These are phyloP conservation scores for Kalmusia sp. DNA, from an alignment of 2,329 filamentous ascomycete genomes.

Conservation along the genomic window DNA sequence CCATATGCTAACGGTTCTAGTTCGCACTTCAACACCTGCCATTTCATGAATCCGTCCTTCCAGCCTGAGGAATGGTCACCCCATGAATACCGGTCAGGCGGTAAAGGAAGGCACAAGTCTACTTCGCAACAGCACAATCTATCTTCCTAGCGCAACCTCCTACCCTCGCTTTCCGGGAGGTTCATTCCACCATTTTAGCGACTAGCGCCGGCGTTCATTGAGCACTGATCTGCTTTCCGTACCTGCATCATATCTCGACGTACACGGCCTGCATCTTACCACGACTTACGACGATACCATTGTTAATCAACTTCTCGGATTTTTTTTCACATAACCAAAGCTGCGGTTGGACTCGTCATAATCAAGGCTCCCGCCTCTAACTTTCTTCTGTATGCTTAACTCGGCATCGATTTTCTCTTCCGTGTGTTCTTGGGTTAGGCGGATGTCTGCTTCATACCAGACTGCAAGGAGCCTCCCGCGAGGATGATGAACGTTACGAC, in stretches of 20 bases:
- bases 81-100: constrained; percentile 53
- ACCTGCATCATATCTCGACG: constrained; percentile 35
- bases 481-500: constrained; percentile 46
- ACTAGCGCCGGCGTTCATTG: constrained; percentile 46
- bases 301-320: constrained; percentile 42
- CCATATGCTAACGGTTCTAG: constrained; percentile 37
- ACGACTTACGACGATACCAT: constrained; percentile 45
- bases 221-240: constrained; percentile 33
- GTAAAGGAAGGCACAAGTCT: constrained; percentile 47
- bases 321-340: constrained; percentile 41
- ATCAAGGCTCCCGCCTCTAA: constrained; percentile 8
- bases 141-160: constrained; percentile 19
- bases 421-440: constrained; percentile 23
- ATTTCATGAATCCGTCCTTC: constrained; percentile 61
- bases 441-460: constrained; percentile 31
- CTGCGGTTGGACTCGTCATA: constrained; percentile 24
- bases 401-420: constrained; percentile 26
- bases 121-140: constrained; percentile 35
- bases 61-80: constrained; percentile 61
- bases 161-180: constrained; percentile 33
- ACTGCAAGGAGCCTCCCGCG: constrained; percentile 34
- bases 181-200: constrained; percentile 42
- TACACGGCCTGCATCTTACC: constrained; percentile 36
- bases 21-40: constrained; percentile 60
- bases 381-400: constrained; percentile 24